These are phyloP conservation scores for Xylariaceae sp. DNA, from an alignment of 2,329 filamentous ascomycete genomes.

Conservation along the genomic window DNA sequence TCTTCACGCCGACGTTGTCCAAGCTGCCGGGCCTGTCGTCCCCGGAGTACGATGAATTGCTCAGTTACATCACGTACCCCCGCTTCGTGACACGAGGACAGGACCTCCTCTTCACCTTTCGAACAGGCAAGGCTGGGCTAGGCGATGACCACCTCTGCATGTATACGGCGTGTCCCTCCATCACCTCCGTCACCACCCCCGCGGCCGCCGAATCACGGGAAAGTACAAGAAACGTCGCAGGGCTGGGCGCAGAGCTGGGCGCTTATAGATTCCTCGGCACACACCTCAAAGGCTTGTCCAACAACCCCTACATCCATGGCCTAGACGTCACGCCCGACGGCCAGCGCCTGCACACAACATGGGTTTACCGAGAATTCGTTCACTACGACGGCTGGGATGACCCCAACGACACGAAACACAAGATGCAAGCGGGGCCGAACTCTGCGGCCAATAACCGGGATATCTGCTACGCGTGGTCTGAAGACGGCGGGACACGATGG, in stretches of 20 bases:
- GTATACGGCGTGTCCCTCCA: conserved; percentile 35
- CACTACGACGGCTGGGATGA: conserved; percentile 42
- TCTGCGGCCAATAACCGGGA: conserved; percentile 46
- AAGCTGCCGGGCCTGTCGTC: conserved; percentile 35
- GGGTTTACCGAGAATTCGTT: conserved; percentile 49
- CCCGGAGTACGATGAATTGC: conserved; percentile 26
- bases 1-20: conserved; percentile 38
- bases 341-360: conserved; percentile 41
- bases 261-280: conserved; percentile 39
- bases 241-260: conserved; percentile 19
- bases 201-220: not conserved
- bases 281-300: conserved; percentile 48
- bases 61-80: conserved; percentile 45
- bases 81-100: conserved; percentile 40
- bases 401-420: conserved; percentile 38
- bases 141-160: conserved; percentile 47
- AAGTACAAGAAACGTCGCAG: not conserved
- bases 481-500: conserved; percentile 43
- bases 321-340: conserved; percentile 34
- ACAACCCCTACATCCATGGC: conserved; percentile 51
- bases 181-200: not conserved
- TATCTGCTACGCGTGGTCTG: conserved; percentile 47
- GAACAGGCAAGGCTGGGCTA: conserved; percentile 48
- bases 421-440: conserved; percentile 42
- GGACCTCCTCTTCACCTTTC: conserved; percentile 45